phyloP scores from a whole-genome alignment of 805 yeast genomes.

The Yarrowia divulgata region DNA sequence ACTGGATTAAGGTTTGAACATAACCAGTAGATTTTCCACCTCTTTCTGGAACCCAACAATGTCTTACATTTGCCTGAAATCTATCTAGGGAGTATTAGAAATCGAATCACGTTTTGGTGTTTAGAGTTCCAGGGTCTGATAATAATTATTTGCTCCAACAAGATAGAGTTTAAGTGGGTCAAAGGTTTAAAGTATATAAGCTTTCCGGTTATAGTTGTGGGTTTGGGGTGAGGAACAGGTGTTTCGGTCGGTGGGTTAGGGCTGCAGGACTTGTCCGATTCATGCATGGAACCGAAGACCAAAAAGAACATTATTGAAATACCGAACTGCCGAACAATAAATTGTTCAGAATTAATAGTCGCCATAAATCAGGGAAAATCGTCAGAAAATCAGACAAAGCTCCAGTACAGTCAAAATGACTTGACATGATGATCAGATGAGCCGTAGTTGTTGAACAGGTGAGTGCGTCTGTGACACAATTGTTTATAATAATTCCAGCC shows the following conservation, averaged over 20 bases:
- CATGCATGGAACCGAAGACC: constrained; percentile 23
- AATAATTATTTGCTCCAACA: constrained; percentile 18
- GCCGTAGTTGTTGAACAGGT: too few species aligned
- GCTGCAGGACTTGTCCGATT: not conserved
- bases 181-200: not conserved
- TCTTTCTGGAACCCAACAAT: not conserved
- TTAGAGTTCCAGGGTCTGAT: constrained; percentile 20
- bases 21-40: too few species aligned
- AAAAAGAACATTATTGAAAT: not conserved
- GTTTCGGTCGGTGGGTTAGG: constrained; percentile 9
- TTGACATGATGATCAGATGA: too few species aligned
- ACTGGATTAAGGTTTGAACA: not conserved
- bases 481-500: not conserved
- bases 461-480: too few species aligned
- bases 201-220: constrained; percentile 33
- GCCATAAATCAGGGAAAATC: not conserved
- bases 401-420: too few species aligned
- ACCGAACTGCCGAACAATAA: not conserved
- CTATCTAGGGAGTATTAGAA: too few species aligned
- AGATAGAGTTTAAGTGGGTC: constrained; percentile 28
- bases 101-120: not conserved
- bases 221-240: constrained; percentile 8
- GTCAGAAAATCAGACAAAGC: too few species aligned
- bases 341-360: too few species aligned
- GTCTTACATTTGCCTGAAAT: not conserved